A percentile compares a stretch with the other conserved stretches of the same genome.
Conservation (phyloP, 305 asterid genomes). For the Vinca major region DNA sequence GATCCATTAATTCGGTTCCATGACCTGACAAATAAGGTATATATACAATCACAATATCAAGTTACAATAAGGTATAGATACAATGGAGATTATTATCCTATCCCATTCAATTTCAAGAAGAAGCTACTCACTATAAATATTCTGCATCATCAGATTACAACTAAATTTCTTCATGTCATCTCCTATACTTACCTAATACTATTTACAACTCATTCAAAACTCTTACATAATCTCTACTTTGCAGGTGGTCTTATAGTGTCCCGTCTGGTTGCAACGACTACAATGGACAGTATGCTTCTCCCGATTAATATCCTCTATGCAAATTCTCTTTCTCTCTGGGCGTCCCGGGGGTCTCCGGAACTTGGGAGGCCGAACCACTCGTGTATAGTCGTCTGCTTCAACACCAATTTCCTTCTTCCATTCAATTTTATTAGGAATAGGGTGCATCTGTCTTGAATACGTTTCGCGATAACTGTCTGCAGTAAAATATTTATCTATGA, state of each 20-base stretch:
- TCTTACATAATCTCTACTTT: conserved; percentile 33
- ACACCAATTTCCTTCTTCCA: conserved; percentile 33
- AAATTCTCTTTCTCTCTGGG: conserved; percentile 63
- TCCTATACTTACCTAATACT: conserved; percentile 16
- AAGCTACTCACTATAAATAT: background rate
- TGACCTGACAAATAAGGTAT: too few relatives aligned
- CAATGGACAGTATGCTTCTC: conserved; percentile 71
- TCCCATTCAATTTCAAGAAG: background rate
- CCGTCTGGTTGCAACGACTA: conserved; percentile 57
- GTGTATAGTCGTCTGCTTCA: conserved; percentile 24
- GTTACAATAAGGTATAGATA: background rate
- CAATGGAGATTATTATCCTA: background rate
- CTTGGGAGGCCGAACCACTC: conserved; percentile 55
- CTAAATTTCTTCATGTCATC: conserved; percentile 8
- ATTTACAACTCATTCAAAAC: conserved; percentile 29
- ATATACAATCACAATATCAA: background rate
- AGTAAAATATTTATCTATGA: conserved; percentile 40
- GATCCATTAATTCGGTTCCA: too few relatives aligned
- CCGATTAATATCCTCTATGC: conserved; percentile 51
- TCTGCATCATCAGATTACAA: conserved; percentile 3
- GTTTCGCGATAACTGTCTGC: conserved; percentile 37
- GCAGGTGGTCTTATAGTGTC: conserved; percentile 74
- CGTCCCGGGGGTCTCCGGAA: conserved; percentile 64
- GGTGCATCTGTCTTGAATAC: conserved; percentile 37
- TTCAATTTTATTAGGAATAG: conserved; percentile 43